Conservation (phyloP, 805 yeast species). For the Cyberlindnera subsufficiens region DNA sequence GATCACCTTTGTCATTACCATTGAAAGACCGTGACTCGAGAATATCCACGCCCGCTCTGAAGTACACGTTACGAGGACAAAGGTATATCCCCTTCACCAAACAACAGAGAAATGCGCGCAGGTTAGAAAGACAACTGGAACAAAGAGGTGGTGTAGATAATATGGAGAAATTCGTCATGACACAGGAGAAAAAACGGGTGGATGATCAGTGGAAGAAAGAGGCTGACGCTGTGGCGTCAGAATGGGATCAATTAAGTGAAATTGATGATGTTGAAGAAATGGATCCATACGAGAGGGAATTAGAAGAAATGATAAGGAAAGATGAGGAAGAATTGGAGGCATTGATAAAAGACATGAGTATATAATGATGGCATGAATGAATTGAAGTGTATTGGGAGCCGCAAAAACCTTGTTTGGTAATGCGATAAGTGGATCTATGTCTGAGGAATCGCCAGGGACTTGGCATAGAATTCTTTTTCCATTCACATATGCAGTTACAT, state of each 20-base stretch:
- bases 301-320: constrained; percentile 10
- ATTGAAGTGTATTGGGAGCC: too few species aligned
- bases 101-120: constrained; percentile 6
- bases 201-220: constrained; percentile 3
- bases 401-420: too few species aligned
- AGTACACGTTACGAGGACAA: constrained; percentile 18
- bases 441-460: too few species aligned
- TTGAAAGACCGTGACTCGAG: constrained; percentile 1
- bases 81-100: constrained; percentile 17
- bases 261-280: constrained; percentile 4
- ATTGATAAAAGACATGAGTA: constrained; percentile 3
- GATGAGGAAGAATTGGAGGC: constrained; percentile 16
- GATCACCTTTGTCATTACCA: constrained; percentile 13
- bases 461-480: too few species aligned
- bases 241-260: constrained; percentile 5
- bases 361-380: not conserved
- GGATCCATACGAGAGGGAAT: constrained; percentile 12
- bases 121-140: constrained; percentile 10
- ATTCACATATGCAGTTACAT: too few species aligned
- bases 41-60: constrained; percentile 8
- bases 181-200: constrained; percentile 7
- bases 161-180: constrained; percentile 16
- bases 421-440: too few species aligned
- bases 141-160: constrained; percentile 18
- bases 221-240: constrained; percentile 8